Evolutionary conservation across 345 rosid genomes (phyloP).

Genomic region (Kandelia obovata): DNA sequence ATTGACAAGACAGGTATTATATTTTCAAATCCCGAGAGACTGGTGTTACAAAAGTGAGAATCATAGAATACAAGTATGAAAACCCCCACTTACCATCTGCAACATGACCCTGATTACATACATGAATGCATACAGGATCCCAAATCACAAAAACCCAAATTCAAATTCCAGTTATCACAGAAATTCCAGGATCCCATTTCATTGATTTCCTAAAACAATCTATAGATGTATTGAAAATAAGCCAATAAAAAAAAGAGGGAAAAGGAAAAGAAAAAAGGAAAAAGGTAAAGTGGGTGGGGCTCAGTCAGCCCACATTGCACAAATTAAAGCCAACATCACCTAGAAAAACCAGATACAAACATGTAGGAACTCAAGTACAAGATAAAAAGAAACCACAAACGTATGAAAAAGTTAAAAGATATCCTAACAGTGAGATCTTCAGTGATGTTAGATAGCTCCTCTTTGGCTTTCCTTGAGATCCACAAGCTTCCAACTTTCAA

Average conservation of each 20-base stretch:
- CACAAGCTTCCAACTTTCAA: conserved; percentile 74
- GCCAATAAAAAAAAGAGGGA: not conserved
- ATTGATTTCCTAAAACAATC: conserved; percentile 4
- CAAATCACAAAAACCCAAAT: not conserved
- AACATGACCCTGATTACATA: not conserved
- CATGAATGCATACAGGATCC: not conserved
- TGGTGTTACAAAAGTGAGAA: not conserved
- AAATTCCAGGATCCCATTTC: conserved; percentile 18
- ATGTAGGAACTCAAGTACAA: not conserved
- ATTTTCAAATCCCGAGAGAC: not conserved
- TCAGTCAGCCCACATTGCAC: conserved; percentile 33
- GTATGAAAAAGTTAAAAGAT: not conserved
- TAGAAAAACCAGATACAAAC: not conserved
- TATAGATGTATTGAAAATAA: conserved; percentile 19
- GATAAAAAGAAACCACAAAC: conserved; percentile 1
- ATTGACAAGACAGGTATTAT: too few relatives aligned
- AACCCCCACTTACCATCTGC: not conserved
- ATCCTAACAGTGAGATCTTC: conserved; percentile 68
- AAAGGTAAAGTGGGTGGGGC: conserved; percentile 7
- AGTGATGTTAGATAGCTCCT: conserved; percentile 76
- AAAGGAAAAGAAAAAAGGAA: not conserved
- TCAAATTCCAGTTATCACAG: not conserved
- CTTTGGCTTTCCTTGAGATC: conserved; percentile 94
- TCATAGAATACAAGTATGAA: not conserved
- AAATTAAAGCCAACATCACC: conserved; percentile 2